Percentiles rank a stretch among this genome's conserved stretches.
Evolutionary conservation across 2,329 filamentous ascomycete species (phyloP).

Genomic region (Dendryphion nanum): DNA sequence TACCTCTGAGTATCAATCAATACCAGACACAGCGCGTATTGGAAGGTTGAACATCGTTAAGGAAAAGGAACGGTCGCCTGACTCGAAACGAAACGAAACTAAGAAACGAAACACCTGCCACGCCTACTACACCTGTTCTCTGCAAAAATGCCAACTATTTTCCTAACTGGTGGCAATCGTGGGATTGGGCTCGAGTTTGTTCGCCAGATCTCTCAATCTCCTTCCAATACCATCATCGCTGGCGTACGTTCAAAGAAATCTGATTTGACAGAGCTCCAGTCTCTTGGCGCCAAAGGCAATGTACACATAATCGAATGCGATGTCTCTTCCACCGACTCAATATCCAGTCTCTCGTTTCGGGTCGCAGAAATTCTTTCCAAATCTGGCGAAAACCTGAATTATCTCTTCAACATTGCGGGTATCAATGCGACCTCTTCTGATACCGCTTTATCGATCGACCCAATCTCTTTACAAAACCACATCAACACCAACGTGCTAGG

Average conservation of each 20-base stretch:
- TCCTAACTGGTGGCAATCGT: conserved; percentile 32
- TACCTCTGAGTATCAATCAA: not conserved
- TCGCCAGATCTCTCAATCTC: conserved; percentile 27
- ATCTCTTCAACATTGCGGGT: conserved; percentile 43
- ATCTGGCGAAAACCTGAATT: conserved; percentile 41
- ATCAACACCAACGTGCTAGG: conserved; percentile 50
- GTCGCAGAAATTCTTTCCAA: conserved; percentile 30
- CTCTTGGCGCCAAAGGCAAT: conserved; percentile 19
- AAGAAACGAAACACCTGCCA: not conserved
- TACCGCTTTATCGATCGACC: conserved; percentile 40
- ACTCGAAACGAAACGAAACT: conserved; percentile 4
- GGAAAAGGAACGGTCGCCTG: not conserved
- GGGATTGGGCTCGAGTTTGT: conserved; percentile 33
- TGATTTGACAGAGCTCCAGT: conserved; percentile 28
- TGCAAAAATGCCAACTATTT: conserved; percentile 30
- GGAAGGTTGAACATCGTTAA: not conserved
- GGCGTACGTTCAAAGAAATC: conserved; percentile 35
- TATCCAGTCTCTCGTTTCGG: conserved; percentile 36
- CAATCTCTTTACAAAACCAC: conserved; percentile 38
- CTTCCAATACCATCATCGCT: conserved; percentile 40
- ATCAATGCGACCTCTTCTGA: conserved; percentile 41
- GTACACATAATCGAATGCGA: conserved; percentile 45
- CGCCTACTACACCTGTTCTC: not conserved
- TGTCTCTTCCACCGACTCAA: conserved; percentile 30
- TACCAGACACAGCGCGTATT: not conserved